phyloP scores from a whole-genome alignment of 2,329 filamentous ascomycete genomes.

The Dactylellina drechsleri region DNA sequence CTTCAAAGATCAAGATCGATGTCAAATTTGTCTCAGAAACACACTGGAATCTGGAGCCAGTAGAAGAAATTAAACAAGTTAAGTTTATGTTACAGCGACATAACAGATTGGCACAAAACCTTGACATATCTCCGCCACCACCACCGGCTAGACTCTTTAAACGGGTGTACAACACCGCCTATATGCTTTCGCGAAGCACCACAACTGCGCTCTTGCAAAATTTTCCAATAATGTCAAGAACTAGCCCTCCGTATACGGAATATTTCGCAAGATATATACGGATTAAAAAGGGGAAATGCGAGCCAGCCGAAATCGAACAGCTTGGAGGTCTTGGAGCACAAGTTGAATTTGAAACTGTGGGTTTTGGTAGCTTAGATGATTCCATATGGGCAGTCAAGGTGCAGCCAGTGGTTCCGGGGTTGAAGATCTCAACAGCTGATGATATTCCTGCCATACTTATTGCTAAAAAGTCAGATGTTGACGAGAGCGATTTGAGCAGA shows the following conservation, averaged over 20 bases:
- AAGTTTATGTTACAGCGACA: slow-evolving; percentile 90
- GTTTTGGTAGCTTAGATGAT: slow-evolving; percentile 78
- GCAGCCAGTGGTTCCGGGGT: slow-evolving; percentile 74
- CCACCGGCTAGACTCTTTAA: slow-evolving; percentile 77
- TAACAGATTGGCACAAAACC: slow-evolving; percentile 70
- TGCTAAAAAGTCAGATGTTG: slow-evolving; percentile 16
- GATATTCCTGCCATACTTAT: slow-evolving; percentile 27
- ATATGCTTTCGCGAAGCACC: slow-evolving; percentile 72
- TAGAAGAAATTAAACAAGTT: slow-evolving; percentile 81
- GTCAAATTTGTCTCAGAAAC: slow-evolving; percentile 87
- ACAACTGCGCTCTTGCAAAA: slow-evolving; percentile 52
- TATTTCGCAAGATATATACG: slow-evolving; percentile 63
- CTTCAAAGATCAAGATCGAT: slow-evolving; percentile 73
- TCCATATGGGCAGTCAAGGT: slow-evolving; percentile 88
- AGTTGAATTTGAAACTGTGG: slow-evolving; percentile 84
- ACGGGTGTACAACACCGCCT: slow-evolving; percentile 90
- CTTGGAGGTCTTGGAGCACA: slow-evolving; percentile 82
- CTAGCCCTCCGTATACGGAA: slow-evolving; percentile 81
- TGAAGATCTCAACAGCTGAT: slow-evolving; percentile 61
- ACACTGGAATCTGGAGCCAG: slow-evolving; percentile 75
- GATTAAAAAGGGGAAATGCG: slow-evolving; percentile 60
- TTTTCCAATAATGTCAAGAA: slow-evolving; percentile 63
- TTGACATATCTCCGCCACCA: slow-evolving; percentile 43
- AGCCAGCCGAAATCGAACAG: slow-evolving; percentile 76
- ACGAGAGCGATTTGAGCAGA: slow-evolving; percentile 8